Percentiles rank a stretch among this genome's conserved stretches.
These are phyloP conservation scores for Termitomyces sp. DNA, from an alignment of 768 basidiomycete genomes.

Conservation along the genomic window DNA sequence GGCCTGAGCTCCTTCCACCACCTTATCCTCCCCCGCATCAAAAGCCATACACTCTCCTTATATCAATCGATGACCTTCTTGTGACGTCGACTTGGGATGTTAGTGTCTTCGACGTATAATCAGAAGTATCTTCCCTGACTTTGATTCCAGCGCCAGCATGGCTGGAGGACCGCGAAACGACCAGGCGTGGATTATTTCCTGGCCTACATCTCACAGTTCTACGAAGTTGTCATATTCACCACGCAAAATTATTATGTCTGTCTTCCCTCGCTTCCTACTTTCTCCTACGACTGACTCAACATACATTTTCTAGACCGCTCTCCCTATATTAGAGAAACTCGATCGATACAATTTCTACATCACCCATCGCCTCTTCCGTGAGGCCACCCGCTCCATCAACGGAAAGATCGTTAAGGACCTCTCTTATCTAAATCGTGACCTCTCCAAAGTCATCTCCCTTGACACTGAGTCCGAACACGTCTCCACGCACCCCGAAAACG, in stretches of 20 bases:
- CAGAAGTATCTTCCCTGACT: neutral
- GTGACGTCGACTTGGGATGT: constrained; percentile 96
- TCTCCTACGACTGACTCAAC: neutral
- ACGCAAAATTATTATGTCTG: constrained; percentile 84
- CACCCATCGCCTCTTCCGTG: constrained; percentile 87
- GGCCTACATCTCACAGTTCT: constrained; percentile 96
- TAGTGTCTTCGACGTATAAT: constrained; percentile 31
- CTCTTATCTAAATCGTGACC: constrained; percentile 91
- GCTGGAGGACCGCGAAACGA: constrained; percentile 97
- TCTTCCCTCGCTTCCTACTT: constrained; percentile 14
- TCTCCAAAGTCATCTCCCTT: constrained; percentile 83
- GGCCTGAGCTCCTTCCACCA: constrained; percentile 89
- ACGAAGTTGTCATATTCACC: constrained; percentile 96
- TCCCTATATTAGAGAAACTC: constrained; percentile 86
- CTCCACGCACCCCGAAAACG: constrained; percentile 82
- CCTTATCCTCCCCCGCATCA: constrained; percentile 78
- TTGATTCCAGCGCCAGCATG: constrained; percentile 69
- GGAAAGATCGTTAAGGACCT: constrained; percentile 93
- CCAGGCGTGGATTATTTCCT: constrained; percentile 99
- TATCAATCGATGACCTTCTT: constrained; percentile 90
- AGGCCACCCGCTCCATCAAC: constrained; percentile 80
- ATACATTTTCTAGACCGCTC: constrained; percentile 62
- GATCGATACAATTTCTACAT: constrained; percentile 92
- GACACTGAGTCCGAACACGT: constrained; percentile 83
- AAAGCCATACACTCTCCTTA: constrained; percentile 87